Percentiles rank a stretch among this genome's conserved stretches.
Evolutionary conservation across 139 green algal genomes (phyloP).

Genomic region (Picochlorum sp.): DNA sequence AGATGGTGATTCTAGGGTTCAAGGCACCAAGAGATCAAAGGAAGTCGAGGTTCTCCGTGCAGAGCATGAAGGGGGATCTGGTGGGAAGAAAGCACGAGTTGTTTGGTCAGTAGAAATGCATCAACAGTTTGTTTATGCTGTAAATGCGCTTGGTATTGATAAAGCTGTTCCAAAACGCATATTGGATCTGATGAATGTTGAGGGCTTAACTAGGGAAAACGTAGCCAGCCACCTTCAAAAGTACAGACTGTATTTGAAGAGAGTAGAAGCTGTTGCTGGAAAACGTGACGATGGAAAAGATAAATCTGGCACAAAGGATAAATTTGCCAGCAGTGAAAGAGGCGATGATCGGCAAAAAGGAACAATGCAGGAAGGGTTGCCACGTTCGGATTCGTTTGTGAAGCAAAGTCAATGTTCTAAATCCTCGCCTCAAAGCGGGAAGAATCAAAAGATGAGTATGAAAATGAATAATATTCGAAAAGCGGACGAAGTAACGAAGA

Average conservation of each 20-base stretch:
- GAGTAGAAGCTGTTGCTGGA: slow-evolving; percentile 27
- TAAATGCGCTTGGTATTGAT: slow-evolving; percentile 88
- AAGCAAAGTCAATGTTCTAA: not conserved
- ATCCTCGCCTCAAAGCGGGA: too few species aligned
- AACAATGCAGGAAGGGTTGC: not conserved
- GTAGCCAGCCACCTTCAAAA: slow-evolving; percentile 92
- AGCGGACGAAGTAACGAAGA: too few species aligned
- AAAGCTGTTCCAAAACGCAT: slow-evolving; percentile 98
- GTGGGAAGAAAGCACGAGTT: slow-evolving; percentile 81
- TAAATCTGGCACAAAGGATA: too few species aligned
- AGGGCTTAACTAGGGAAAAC: slow-evolving; percentile 89
- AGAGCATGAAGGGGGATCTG: slow-evolving; percentile 8
- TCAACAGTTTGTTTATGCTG: slow-evolving; percentile 87
- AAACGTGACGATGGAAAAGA: not conserved
- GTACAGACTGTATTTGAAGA: slow-evolving; percentile 89
- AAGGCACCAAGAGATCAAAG: slow-evolving; percentile 15
- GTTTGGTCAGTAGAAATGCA: slow-evolving; percentile 95
- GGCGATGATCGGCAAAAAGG: not conserved
- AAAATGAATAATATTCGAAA: too few species aligned
- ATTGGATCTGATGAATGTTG: slow-evolving; percentile 89
- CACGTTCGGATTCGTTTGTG: not conserved
- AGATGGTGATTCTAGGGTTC: not conserved
- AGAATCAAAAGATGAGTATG: too few species aligned
- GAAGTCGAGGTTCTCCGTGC: slow-evolving; percentile 5
- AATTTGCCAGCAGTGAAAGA: not conserved